phyloP scores from a whole-genome alignment of 2,329 filamentous ascomycete genomes.

The Xylaria sp. region DNA sequence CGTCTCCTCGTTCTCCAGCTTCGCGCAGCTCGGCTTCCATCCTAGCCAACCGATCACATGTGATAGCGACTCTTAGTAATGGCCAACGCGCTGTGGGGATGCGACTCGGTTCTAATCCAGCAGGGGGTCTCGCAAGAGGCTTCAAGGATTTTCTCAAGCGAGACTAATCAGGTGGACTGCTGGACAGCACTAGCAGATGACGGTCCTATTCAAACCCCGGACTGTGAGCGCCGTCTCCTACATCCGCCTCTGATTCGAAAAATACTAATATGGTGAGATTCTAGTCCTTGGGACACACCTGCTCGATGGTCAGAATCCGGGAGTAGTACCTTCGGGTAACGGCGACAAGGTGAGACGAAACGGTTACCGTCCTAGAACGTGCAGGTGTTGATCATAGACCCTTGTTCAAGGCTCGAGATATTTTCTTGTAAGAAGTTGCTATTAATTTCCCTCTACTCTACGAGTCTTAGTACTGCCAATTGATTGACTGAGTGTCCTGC shows the following conservation, averaged over 20 bases:
- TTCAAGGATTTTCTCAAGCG: neutral
- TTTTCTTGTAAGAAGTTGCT: neutral
- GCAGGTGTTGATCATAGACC: neutral
- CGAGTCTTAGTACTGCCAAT: neutral
- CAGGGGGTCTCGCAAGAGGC: neutral
- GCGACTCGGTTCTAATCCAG: neutral
- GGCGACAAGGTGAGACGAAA: neutral
- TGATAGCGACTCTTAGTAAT: neutral
- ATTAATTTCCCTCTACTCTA: neutral
- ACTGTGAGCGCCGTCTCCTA: neutral
- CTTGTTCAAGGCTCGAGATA: neutral
- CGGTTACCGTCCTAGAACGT: neutral
- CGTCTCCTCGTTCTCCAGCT: neutral
- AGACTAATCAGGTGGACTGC: neutral
- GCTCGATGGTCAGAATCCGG: neutral
- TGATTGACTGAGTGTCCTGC: neutral
- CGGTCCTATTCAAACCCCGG: neutral
- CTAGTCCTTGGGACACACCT: neutral
- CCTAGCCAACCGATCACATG: neutral
- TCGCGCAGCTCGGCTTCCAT: neutral
- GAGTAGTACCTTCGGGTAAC: neutral
- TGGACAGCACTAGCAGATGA: neutral
- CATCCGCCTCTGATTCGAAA: neutral
- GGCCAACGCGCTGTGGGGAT: neutral
- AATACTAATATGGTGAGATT: neutral